phyloP scores from a whole-genome alignment of 768 basidiomycete genomes.

The Pluteus cervinus region DNA sequence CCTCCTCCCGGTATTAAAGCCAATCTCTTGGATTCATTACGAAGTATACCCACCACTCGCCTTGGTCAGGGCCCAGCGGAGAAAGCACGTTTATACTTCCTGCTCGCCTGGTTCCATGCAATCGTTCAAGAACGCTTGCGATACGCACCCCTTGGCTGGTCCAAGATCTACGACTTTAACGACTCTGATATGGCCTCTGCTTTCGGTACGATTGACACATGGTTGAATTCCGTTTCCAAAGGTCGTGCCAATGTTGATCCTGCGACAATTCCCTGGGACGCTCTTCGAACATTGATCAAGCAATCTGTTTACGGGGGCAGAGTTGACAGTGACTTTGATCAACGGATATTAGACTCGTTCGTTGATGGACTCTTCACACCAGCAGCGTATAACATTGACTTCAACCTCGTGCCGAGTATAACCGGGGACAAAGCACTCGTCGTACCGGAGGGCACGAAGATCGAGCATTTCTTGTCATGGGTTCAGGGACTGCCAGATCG shows the following conservation, averaged over 20 bases:
- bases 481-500: slow-evolving; percentile 84
- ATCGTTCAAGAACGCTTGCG: slow-evolving; percentile 95
- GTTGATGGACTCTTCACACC: slow-evolving; percentile 88
- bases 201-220: slow-evolving; percentile 85
- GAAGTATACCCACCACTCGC: slow-evolving; percentile 63
- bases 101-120: slow-evolving; percentile 99
- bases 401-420: slow-evolving; percentile 72
- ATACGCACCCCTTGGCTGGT: slow-evolving; percentile 96
- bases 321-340: slow-evolving; percentile 94
- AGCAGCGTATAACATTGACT: slow-evolving; percentile 88
- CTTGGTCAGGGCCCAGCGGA: slow-evolving; percentile 86
- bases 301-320: slow-evolving; percentile 95
- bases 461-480: slow-evolving; percentile 90
- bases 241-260: slow-evolving; percentile 93
- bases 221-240: slow-evolving; percentile 76
- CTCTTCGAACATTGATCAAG: slow-evolving; percentile 88
- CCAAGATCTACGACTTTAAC: slow-evolving; percentile 96
- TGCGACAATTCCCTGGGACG: slow-evolving; percentile 89
- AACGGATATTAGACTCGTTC: slow-evolving; percentile 87
- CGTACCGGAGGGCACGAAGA: slow-evolving; percentile 88
- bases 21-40: slow-evolving; percentile 86
- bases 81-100: slow-evolving; percentile 89
- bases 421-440: slow-evolving; percentile 50
- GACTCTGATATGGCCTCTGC: slow-evolving; percentile 97
- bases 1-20: slow-evolving; percentile 97